Percentiles rank a stretch among this genome's conserved stretches.
These are phyloP conservation scores for Beta lomatogona DNA, from an alignment of 179 eudicot genomes.

Conservation along the genomic window DNA sequence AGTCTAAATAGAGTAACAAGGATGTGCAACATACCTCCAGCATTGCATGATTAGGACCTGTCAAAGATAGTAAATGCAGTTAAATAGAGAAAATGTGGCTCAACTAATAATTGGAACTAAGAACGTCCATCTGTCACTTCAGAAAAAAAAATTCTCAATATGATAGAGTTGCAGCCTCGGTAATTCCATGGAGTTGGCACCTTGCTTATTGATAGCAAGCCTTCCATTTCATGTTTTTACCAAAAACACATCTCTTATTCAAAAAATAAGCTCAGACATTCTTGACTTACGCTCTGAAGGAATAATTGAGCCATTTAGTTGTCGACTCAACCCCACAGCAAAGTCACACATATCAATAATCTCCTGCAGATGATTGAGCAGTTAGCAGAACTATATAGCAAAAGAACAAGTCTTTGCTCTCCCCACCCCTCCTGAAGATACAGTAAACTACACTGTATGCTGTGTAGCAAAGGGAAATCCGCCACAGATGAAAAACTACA, in stretches of 20 bases:
- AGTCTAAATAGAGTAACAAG: conserved; percentile 19
- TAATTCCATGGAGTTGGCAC: background rate
- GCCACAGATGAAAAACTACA: background rate
- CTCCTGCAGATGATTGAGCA: conserved; percentile 59
- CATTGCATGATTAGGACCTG: conserved; percentile 99
- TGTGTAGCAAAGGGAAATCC: background rate
- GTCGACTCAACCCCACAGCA: conserved; percentile 96
- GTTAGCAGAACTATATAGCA: background rate
- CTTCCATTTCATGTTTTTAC: background rate
- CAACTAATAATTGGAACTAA: background rate
- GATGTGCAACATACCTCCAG: conserved; percentile 66
- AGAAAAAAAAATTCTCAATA: background rate
- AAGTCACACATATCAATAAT: conserved; percentile 98
- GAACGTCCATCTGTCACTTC: conserved; percentile 9
- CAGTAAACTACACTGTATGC: conserved; percentile 2
- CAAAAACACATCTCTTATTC: conserved; percentile 8
- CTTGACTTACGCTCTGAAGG: conserved; percentile 93
- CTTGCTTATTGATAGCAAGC: conserved; percentile 10
- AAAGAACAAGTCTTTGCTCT: background rate
- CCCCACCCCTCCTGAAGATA: background rate
- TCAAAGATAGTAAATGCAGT: conserved; percentile 31
- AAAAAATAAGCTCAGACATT: conserved; percentile 5
- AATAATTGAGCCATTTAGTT: conserved; percentile 91
- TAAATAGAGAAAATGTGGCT: conserved; percentile 15
- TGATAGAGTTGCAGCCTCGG: conserved; percentile 6